Conservation (phyloP, 305 asterid genomes). For the Fraxinus albicans region DNA sequence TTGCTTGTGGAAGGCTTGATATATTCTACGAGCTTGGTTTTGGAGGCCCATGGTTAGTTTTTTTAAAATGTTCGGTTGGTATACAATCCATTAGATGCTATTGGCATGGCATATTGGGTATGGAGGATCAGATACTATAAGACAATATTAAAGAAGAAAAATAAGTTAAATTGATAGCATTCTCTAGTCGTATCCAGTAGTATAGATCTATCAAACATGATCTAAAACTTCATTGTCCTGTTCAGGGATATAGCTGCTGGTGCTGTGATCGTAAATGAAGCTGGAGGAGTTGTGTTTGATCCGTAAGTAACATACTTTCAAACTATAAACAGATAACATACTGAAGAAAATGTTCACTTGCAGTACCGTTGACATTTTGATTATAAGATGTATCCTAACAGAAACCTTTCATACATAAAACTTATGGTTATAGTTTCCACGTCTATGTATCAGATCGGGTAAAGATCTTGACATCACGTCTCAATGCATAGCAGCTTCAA, state of each 20-base stretch:
- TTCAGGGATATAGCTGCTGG: constrained; percentile 97
- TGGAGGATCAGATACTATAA: neutral
- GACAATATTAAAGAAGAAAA: neutral
- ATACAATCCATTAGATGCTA: neutral
- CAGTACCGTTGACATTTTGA: neutral
- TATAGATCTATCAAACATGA: neutral
- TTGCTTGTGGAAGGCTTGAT: constrained; percentile 94
- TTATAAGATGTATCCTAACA: neutral
- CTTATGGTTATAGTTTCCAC: neutral
- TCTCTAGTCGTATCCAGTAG: neutral
- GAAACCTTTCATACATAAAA: neutral
- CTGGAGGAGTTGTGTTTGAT: constrained; percentile 89
- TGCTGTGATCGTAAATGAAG: constrained; percentile 83
- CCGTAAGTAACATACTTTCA: constrained; percentile 54
- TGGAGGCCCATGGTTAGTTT: constrained; percentile 88
- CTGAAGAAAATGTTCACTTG: neutral
- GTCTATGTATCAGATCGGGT: constrained; percentile 57
- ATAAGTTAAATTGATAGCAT: neutral
- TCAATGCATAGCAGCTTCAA: constrained; percentile 85
- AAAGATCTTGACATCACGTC: constrained; percentile 69
- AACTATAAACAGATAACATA: neutral
- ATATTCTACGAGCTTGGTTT: constrained; percentile 78
- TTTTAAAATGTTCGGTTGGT: neutral
- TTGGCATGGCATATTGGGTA: neutral
- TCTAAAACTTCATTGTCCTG: constrained; percentile 1